These are phyloP conservation scores for Spathaspora sp. DNA, from an alignment of 1,139 yeast genomes.

Conservation along the genomic window DNA sequence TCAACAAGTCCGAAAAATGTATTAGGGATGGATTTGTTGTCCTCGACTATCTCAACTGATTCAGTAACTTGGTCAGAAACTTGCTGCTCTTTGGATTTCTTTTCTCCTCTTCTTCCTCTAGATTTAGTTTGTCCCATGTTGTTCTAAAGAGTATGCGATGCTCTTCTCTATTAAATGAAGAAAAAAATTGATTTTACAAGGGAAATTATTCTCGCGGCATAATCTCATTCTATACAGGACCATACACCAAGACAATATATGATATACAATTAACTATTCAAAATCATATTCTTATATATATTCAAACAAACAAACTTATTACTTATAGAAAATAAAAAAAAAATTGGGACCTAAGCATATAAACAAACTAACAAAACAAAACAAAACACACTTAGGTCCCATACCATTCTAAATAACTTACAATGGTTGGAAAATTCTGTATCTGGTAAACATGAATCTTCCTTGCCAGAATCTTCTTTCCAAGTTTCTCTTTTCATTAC, in stretches of 20 bases:
- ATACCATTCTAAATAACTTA: neutral
- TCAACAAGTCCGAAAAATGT: constrained; percentile 85
- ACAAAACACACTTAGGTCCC: neutral
- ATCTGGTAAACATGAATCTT: neutral
- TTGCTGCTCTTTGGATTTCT: constrained; percentile 25
- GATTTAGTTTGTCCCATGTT: constrained; percentile 30
- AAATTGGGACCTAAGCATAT: neutral
- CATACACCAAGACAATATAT: neutral
- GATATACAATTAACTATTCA: neutral
- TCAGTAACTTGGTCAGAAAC: constrained; percentile 14
- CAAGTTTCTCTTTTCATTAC: neutral
- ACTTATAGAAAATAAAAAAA: neutral
- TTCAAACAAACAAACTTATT: neutral
- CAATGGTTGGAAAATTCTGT: neutral
- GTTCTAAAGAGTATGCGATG: constrained; percentile 6
- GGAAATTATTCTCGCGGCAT: neutral
- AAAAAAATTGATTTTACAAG: neutral
- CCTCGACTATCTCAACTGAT: constrained; percentile 13
- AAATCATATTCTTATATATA: constrained; percentile 1
- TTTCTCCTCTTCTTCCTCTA: constrained; percentile 70
- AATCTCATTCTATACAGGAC: too few species aligned
- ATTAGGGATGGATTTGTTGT: constrained; percentile 13
- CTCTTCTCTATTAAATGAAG: constrained; percentile 4
- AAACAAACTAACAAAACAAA: neutral
- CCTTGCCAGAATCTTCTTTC: constrained; percentile 1